Percentiles rank a stretch among this genome's conserved stretches.
Evolutionary conservation across 2,329 filamentous ascomycete species (phyloP).

Genomic region (Beauveria rudraprayagi): DNA sequence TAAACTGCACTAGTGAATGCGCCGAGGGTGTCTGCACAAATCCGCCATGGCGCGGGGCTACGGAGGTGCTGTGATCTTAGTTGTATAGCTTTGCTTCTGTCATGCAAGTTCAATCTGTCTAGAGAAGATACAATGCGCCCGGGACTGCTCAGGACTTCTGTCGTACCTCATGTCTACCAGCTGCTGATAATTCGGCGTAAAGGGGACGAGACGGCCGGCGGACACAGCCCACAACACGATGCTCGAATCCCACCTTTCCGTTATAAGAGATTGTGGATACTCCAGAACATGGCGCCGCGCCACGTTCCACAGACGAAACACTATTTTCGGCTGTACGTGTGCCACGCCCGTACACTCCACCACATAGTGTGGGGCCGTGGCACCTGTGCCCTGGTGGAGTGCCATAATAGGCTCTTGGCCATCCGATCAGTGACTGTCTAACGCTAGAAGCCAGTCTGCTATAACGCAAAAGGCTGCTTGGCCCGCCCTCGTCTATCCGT

Average conservation of each 20-base stretch:
- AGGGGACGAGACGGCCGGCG: background rate
- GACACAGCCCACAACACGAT: background rate
- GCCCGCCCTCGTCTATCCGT: too few relatives aligned
- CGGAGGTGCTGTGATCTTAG: background rate
- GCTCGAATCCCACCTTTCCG: background rate
- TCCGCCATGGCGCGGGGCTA: background rate
- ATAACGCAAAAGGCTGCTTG: too few relatives aligned
- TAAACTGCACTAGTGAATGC: background rate
- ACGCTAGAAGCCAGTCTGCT: too few relatives aligned
- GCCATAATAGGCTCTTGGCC: background rate
- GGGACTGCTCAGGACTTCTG: background rate
- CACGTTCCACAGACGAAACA: background rate
- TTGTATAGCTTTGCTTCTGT: background rate
- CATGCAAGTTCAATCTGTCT: background rate
- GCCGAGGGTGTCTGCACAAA: background rate
- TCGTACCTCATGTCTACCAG: background rate
- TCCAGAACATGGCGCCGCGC: background rate
- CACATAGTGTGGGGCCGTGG: background rate
- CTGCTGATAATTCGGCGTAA: background rate
- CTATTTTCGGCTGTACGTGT: background rate
- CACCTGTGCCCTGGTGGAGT: background rate
- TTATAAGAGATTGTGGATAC: background rate
- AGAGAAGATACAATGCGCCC: background rate
- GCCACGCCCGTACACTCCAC: background rate
- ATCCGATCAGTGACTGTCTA: background rate